These are phyloP conservation scores for Auriculariales sp. DNA, from an alignment of 768 basidiomycete genomes.

Conservation along the genomic window DNA sequence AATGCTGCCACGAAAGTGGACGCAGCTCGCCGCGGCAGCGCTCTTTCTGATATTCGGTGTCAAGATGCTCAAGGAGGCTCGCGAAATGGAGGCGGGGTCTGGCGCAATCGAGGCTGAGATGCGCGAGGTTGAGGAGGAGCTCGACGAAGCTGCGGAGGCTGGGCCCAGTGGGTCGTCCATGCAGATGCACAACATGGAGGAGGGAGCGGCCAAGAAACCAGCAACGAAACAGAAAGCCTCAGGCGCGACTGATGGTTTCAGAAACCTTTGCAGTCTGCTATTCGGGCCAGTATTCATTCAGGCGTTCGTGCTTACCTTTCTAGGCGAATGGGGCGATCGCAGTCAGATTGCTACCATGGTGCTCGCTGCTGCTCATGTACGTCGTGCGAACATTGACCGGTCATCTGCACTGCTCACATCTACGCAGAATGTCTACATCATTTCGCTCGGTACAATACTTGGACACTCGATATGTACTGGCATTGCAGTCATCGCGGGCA, in stretches of 20 bases:
- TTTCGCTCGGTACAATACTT: constrained; percentile 77
- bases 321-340: constrained; percentile 99
- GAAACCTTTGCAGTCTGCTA: constrained; percentile 71
- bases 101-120: constrained; percentile 88
- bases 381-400: constrained; percentile 12
- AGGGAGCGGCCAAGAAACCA: constrained; percentile 25
- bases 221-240: constrained; percentile 10
- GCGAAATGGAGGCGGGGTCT: constrained; percentile 60
- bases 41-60: constrained; percentile 85
- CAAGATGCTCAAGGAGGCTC: constrained; percentile 79
- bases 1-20: constrained; percentile 60
- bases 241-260: constrained; percentile 38
- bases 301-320: constrained; percentile 84
- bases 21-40: constrained; percentile 56
- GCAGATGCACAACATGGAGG: constrained; percentile 65
- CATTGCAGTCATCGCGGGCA: constrained; percentile 85
- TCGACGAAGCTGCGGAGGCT: constrained; percentile 64
- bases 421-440: constrained; percentile 75
- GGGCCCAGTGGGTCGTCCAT: constrained; percentile 25
- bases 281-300: constrained; percentile 92
- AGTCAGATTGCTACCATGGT: constrained; percentile 97
- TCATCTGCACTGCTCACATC: not conserved
- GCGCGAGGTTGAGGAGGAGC: constrained; percentile 91
- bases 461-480: constrained; percentile 82
- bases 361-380: constrained; percentile 84